A percentile compares a stretch with the other conserved stretches of the same genome.
These are phyloP conservation scores for Termitomyces heimii DNA, from an alignment of 768 basidiomycete genomes.

Conservation along the genomic window DNA sequence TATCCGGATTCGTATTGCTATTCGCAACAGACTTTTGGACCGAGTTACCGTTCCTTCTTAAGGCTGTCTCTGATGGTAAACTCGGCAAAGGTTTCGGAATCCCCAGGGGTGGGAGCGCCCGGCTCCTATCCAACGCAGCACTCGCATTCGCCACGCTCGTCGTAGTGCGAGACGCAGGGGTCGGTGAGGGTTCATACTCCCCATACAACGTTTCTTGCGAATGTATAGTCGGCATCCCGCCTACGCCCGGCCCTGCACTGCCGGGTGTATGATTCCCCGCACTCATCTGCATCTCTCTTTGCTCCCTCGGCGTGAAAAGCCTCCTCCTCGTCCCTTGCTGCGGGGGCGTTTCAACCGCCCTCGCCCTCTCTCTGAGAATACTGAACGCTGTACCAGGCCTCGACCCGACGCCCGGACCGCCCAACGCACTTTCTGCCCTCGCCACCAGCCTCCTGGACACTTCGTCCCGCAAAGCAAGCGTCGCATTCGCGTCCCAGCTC, in stretches of 20 bases:
- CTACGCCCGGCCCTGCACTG: background rate
- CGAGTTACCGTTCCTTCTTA: constrained; percentile 24
- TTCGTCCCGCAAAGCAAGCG: constrained; percentile 38
- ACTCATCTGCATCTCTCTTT: constrained; percentile 34
- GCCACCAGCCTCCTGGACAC: constrained; percentile 28
- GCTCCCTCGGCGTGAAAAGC: constrained; percentile 53
- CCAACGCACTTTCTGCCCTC: constrained; percentile 28
- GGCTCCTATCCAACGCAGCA: constrained; percentile 30
- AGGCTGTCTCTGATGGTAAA: constrained; percentile 36
- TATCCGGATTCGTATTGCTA: background rate
- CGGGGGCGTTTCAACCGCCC: constrained; percentile 15
- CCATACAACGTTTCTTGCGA: constrained; percentile 38
- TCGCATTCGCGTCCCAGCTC: constrained; percentile 35
- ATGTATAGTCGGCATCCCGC: constrained; percentile 27
- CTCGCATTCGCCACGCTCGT: constrained; percentile 12
- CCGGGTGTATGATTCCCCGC: background rate
- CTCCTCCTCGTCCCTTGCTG: constrained; percentile 31
- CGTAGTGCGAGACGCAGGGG: constrained; percentile 30
- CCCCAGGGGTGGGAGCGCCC: constrained; percentile 40
- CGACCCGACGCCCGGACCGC: constrained; percentile 2
- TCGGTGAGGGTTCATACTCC: constrained; percentile 36
- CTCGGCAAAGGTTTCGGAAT: constrained; percentile 56
- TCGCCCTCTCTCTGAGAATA: constrained; percentile 14
- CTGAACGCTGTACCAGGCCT: constrained; percentile 29
- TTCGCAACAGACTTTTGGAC: background rate